These are phyloP conservation scores for Hyaloscypha bicolor DNA, from an alignment of 495 filamentous ascomycete species.

Conservation along the genomic window DNA sequence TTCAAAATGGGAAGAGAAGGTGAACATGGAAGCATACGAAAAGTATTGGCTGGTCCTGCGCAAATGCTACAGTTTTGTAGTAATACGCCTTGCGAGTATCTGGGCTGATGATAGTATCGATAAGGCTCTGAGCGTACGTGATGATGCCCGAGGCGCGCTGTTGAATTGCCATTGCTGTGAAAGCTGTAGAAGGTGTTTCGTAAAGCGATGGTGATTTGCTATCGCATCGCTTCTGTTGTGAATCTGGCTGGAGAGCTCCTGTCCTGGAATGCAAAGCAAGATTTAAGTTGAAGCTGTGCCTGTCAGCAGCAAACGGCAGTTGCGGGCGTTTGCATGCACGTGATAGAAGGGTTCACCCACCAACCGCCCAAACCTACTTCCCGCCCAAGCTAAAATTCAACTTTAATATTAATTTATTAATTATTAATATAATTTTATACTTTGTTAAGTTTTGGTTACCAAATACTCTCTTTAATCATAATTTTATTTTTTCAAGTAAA, in stretches of 20 bases:
- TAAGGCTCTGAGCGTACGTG: constrained; percentile 14
- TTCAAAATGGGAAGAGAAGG: constrained; percentile 1
- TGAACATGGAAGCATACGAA: constrained; percentile 18
- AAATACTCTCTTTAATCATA: too few species aligned
- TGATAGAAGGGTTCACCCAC: too few species aligned
- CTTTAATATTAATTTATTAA: too few species aligned
- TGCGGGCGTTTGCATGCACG: too few species aligned
- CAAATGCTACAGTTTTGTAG: constrained; percentile 19
- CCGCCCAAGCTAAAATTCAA: too few species aligned
- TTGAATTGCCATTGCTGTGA: constrained; percentile 27
- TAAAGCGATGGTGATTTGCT: not conserved
- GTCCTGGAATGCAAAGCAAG: not conserved
- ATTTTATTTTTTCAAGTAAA: too few species aligned
- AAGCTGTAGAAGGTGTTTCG: not conserved
- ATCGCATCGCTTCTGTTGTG: not conserved
- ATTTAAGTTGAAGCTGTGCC: too few species aligned
- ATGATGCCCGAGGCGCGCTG: constrained; percentile 21
- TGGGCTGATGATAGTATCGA: constrained; percentile 25
- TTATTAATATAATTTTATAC: too few species aligned
- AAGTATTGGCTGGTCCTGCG: constrained; percentile 30
- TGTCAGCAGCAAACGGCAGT: too few species aligned
- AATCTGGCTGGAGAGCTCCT: not conserved
- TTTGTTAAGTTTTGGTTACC: too few species aligned
- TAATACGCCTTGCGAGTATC: constrained; percentile 20
- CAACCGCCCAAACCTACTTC: too few species aligned